Evolutionary conservation across 1,284 basidiomycete genomes (phyloP), one percentile per base, ranked within the genome.

Genomic region (Xerocomus nothofagi): DNA sequence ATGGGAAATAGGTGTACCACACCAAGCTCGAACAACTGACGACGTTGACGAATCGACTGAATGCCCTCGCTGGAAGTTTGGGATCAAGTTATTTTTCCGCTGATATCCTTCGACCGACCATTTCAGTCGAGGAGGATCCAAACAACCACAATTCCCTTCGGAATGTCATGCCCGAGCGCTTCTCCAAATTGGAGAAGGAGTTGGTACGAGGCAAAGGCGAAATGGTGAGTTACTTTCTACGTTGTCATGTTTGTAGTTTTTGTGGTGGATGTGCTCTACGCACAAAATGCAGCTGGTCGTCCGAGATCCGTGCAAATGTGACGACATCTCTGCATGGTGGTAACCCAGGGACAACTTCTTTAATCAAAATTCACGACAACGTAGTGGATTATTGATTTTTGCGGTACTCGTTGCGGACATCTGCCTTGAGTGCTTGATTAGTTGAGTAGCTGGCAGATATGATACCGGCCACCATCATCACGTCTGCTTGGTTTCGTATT

Each of bases 171-270:
- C 84, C 87, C 0, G 88, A 91, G 53, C 77, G 86, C 10, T 89
- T 93, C 62, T 77, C 81, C 31, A 82, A 75, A 58, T 71, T 93
- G 3, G 88, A 93, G 72, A 86, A 88, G 62, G 88, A 92, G 61
- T 75, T 92, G 17, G 81, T 86, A 4, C 75, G 86, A 46, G 90
- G 87, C 15, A 91, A 91, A 66, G 76, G 77, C 14, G 91, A 93
- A 77, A 77, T 91, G 37, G 87, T 90, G 58, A 64, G 87, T 75
- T 15, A 11, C 30, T 44, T 24, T 42, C 17, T 10, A 4, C 23
- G 31, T 24, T 26, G 41, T 18, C 2, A 6, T 27, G 27, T 36
- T 27, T n/a, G 31, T 37, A 2, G 24, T 37, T 43, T 47, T 12
- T 31, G 29, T 0, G n/a, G 39, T 23, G 20, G 41, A 17, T 38